Conservation (phyloP, 2,329 filamentous ascomycete genomes). For the Epichloe gansuensis region DNA sequence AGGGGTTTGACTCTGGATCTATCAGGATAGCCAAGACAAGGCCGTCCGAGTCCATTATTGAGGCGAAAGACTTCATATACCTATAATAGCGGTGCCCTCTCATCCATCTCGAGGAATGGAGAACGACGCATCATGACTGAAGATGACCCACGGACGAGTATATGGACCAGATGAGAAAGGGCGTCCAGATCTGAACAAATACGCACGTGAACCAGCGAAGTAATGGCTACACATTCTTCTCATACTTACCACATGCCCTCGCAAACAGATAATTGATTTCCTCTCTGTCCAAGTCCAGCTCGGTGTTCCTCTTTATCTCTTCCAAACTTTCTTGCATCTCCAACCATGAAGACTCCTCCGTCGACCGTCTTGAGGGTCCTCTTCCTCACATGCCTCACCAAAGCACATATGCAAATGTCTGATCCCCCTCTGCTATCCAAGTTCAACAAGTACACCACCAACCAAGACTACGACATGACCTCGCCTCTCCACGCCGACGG, state of each 20-base stretch:
- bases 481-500: constrained; percentile 49
- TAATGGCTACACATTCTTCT: neutral
- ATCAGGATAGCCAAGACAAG: neutral
- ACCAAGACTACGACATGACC: constrained; percentile 61
- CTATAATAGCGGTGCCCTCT: neutral
- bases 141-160: neutral
- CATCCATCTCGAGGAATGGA: neutral
- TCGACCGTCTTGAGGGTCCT: constrained; percentile 20
- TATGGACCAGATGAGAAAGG: neutral
- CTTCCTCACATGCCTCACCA: constrained; percentile 2
- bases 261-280: too few relatives aligned
- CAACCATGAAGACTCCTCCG: constrained; percentile 30
- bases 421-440: constrained; percentile 42
- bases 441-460: constrained; percentile 34
- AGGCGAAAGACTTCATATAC: neutral
- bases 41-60: neutral
- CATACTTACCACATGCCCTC: too few relatives aligned
- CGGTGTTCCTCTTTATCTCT: neutral
- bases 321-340: neutral
- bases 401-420: constrained; percentile 45
- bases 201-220: neutral
- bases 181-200: neutral
- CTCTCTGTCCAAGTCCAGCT: neutral
- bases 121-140: neutral
- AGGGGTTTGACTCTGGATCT: neutral